These are phyloP conservation scores for Cordia subcordata DNA, from an alignment of 257 asterid genomes.

Conservation along the genomic window DNA sequence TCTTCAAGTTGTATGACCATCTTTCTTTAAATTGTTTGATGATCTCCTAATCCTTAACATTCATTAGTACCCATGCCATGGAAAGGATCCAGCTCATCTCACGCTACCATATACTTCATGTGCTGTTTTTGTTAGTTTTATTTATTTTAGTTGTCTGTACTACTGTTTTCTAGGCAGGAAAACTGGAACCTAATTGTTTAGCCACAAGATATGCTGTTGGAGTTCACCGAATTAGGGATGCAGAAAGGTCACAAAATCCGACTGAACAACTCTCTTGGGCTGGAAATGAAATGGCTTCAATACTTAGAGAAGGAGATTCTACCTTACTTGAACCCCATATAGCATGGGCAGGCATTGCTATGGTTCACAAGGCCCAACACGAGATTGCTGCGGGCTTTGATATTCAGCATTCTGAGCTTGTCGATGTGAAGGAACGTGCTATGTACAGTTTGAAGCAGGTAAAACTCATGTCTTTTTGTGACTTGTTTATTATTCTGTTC, in stretches of 20 bases:
- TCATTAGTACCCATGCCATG: not conserved
- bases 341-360: conserved; percentile 97
- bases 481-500: not conserved
- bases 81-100: not conserved
- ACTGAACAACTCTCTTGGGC: conserved; percentile 97
- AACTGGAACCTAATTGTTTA: conserved; percentile 91
- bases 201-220: conserved; percentile 93
- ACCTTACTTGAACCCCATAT: conserved; percentile 61
- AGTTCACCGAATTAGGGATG: conserved; percentile 86
- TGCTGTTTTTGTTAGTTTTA: not conserved
- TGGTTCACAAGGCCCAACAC: conserved; percentile 91
- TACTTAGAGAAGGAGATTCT: conserved; percentile 87
- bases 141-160: not conserved
- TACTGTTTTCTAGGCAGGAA: conserved; percentile 66
- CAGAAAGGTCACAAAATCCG: conserved; percentile 91
- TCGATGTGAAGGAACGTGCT: conserved; percentile 82
- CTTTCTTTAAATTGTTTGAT: not conserved
- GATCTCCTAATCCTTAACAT: not conserved
- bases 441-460: conserved; percentile 89
- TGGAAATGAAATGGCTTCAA: conserved; percentile 97
- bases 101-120: conserved; percentile 1
- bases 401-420: conserved; percentile 60
- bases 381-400: conserved; percentile 93
- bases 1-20: not conserved
- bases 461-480: not conserved